A percentile compares a stretch with the other conserved stretches of the same genome.
These are phyloP conservation scores for Dioszegia hungarica DNA, from an alignment of 768 basidiomycete species.

Conservation along the genomic window DNA sequence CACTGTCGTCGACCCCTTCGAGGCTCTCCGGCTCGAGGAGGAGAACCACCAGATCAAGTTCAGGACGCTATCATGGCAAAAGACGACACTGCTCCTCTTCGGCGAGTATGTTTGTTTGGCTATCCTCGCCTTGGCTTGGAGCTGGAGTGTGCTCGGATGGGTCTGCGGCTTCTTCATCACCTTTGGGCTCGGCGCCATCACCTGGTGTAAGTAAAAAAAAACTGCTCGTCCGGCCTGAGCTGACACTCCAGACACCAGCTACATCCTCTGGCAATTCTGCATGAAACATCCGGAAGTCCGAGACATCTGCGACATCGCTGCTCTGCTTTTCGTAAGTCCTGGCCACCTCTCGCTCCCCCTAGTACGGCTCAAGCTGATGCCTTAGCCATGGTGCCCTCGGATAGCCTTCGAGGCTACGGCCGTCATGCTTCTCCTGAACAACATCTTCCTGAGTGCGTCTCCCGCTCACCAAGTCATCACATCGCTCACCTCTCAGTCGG, in stretches of 20 bases:
- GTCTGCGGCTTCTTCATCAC: conserved; percentile 40
- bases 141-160: conserved; percentile 42
- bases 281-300: conserved; percentile 55
- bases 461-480: background rate
- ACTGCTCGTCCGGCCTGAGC: background rate
- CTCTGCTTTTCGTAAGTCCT: conserved; percentile 44
- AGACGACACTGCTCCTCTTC: conserved; percentile 35
- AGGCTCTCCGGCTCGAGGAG: conserved; percentile 28
- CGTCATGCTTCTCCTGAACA: conserved; percentile 58
- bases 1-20: conserved; percentile 30
- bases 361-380: background rate
- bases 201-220: conserved; percentile 27
- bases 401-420: conserved; percentile 56
- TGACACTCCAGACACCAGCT: conserved; percentile 51
- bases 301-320: conserved; percentile 57
- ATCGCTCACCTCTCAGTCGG: conserved; percentile 30
- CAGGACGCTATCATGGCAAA: conserved; percentile 38
- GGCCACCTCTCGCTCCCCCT: background rate
- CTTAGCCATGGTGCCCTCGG: conserved; percentile 52
- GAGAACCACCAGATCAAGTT: conserved; percentile 35
- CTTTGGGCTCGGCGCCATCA: conserved; percentile 32
- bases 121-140: conserved; percentile 38
- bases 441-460: conserved; percentile 51
- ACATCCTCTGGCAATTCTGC: conserved; percentile 55
- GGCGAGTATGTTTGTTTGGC: conserved; percentile 44